Base-by-base conservation (phyloP, 2,329 filamentous ascomycete genomes). In the Aspergillus ochraceus region DNA sequence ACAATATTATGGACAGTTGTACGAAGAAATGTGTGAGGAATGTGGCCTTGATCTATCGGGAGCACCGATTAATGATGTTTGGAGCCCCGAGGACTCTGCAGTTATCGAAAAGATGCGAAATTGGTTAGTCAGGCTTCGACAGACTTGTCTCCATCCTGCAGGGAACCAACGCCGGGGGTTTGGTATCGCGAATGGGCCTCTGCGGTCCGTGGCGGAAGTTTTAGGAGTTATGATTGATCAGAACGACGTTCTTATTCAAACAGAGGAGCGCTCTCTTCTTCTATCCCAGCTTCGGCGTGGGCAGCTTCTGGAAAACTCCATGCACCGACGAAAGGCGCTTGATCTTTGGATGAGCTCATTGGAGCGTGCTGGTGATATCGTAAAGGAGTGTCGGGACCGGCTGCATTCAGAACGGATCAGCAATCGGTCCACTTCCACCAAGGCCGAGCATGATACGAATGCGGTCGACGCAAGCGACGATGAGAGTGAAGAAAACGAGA, bases 171-270 rank as follows among this genome's bases (percentile, higher is more conserved):
- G 88, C 14, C 84, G 83, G 62, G 83, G 85, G 0, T 76, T 91
- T 1, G 88, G 88, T 2, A 82, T 84, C 49, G 86, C 82, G 52
- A 82, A 81, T 55, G 87, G 85, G 0, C 88, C 91, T 0, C 81
- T 97, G 64, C 84, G 90, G 12, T 96, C 93, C 0, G 89, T 97
- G 1, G 85, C 88, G 19, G 91, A 98, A 74, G 94, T 98, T 1
- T 80, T 99, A 11, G 88, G 92, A 64, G 87, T 89, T 4, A 97
- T 99, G 94, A 89, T 97, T 59, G 92, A 97, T 57, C 88, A 94
- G 69, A 92, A 89, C 49, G 90, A 94, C 59, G 80, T 80, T 6
- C 72, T 77, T 1, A 84, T 94, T 58, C 85, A 88, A 54, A 76
- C 83, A 0, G 88, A 94, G 59, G 88, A 95, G 69, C 85, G 92